Percentiles rank a stretch among this genome's conserved stretches.
Evolutionary conservation across 2,329 filamentous ascomycete species (phyloP).

Genomic region (Beauveria sp.): DNA sequence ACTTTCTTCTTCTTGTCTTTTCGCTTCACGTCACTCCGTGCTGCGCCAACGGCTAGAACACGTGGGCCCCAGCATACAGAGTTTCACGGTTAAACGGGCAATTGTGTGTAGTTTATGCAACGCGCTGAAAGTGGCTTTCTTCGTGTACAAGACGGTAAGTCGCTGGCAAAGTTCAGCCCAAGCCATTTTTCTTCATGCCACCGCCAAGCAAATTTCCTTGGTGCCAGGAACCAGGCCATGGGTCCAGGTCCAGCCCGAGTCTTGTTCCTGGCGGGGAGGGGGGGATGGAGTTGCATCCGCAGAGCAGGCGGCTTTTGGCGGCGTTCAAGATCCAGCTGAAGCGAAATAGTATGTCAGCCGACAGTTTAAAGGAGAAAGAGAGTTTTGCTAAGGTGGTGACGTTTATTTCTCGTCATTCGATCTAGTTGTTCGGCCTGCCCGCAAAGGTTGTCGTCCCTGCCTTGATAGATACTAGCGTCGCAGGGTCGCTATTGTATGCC

Average conservation of each 20-base stretch:
- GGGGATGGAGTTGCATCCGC: neutral
- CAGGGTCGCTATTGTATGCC: too few relatives aligned
- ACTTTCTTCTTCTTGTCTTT: neutral
- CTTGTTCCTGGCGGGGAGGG: neutral
- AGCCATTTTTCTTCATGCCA: neutral
- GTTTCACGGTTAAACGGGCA: neutral
- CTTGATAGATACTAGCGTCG: too few relatives aligned
- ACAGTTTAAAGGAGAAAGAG: neutral
- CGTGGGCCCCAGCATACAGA: neutral
- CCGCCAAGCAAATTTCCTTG: neutral
- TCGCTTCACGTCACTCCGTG: neutral
- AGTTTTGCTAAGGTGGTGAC: neutral
- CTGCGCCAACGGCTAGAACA: neutral
- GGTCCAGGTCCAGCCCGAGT: neutral
- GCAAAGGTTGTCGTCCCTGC: too few relatives aligned
- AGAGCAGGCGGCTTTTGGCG: neutral
- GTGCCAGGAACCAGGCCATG: neutral
- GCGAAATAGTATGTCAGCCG: neutral
- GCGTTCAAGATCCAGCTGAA: neutral
- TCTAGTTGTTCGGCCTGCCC: too few relatives aligned
- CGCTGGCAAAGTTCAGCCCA: neutral
- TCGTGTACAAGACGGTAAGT: neutral
- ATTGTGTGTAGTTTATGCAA: neutral
- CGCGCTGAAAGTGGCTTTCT: neutral
- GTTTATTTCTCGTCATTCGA: neutral